Evolutionary conservation across 495 filamentous ascomycete genomes (phyloP), one percentile per base, ranked within the genome.

Genomic region (Daldinia childiae): DNA sequence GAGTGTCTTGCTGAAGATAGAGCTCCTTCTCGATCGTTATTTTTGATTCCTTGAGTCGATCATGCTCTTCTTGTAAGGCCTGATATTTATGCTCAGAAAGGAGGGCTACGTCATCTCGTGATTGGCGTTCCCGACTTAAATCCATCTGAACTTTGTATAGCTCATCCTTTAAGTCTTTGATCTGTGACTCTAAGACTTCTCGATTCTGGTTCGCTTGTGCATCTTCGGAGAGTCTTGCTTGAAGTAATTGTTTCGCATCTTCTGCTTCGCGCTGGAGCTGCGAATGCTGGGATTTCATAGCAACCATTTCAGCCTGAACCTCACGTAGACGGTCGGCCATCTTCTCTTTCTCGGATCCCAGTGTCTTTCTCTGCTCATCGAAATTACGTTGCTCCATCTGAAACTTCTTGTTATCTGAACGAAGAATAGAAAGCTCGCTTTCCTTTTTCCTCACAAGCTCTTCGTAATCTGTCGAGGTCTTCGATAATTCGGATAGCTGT

Each of bases 11-110:
- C 73, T 98, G 95, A n/a, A 91, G 89, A 77, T 98, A 98, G 80
- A 99, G 93, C 79, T 98, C 96, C 79, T 97, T 98, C 78, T 99
- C 95, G 61, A 99, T 98, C 41, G 87, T 95, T 72, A 98, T 97
- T 79, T 99, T 99, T 5, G 94, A 91, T 39, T 97, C 93, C 69
- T 97, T 97, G 14, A 99, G 84, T n/a, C 87, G 86, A 32, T 94
- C 87, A 73, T 91, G 97, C 64, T 98, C 94, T 21, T 94, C 88
- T 73, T 92, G 90, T 62, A 99, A 80, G 48, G 90, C 88, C 17
- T 90, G 83, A 66, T 90, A 90, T 74, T 95, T 96, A 82, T 97
- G 93, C 67, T 98, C 93, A 2, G 92, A 88, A 64, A 98, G 91
- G 80, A 97, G 89, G 65, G 92, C 92, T 34, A 98, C 93, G 79